Percentiles rank a stretch among this genome's conserved stretches.
Evolutionary conservation across 177 flowering plant species (phyloP).

Genomic region (Tripterygium wilfordii): DNA sequence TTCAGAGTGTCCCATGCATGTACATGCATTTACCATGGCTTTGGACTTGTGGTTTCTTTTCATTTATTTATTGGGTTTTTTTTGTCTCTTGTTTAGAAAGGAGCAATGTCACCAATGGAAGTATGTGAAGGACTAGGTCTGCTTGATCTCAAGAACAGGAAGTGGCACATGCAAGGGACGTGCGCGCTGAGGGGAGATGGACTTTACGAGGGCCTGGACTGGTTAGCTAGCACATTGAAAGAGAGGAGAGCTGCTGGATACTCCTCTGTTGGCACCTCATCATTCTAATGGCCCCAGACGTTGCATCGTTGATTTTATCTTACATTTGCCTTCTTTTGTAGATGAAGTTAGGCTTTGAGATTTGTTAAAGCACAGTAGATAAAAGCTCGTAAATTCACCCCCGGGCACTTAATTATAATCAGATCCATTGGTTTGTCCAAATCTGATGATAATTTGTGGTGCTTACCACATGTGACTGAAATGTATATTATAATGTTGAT

Average conservation of each 20-base stretch:
- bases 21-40: background rate
- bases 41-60: background rate
- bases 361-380: no score
- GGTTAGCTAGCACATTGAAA: slow-evolving; percentile 81
- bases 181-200: slow-evolving; percentile 94
- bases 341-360: no score
- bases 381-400: no score
- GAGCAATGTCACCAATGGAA: slow-evolving; percentile 95
- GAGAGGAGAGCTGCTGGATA: slow-evolving; percentile 69
- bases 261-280: slow-evolving; percentile 53
- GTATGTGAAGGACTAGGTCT: slow-evolving; percentile 91
- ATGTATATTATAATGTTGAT: no score
- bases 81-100: slow-evolving; percentile 51
- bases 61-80: background rate
- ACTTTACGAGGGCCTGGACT: slow-evolving; percentile 92
- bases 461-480: no score
- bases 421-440: no score
- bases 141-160: slow-evolving; percentile 73
- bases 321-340: no score
- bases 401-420: no score
- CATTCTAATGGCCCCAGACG: no score
- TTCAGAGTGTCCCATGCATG: background rate
- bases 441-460: no score
- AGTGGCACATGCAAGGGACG: slow-evolving; percentile 97
- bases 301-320: no score